Evolutionary conservation across 2,329 filamentous ascomycete genomes (phyloP), one percentile per base, ranked within the genome.

Genomic region (Graphilbum fragrans): DNA sequence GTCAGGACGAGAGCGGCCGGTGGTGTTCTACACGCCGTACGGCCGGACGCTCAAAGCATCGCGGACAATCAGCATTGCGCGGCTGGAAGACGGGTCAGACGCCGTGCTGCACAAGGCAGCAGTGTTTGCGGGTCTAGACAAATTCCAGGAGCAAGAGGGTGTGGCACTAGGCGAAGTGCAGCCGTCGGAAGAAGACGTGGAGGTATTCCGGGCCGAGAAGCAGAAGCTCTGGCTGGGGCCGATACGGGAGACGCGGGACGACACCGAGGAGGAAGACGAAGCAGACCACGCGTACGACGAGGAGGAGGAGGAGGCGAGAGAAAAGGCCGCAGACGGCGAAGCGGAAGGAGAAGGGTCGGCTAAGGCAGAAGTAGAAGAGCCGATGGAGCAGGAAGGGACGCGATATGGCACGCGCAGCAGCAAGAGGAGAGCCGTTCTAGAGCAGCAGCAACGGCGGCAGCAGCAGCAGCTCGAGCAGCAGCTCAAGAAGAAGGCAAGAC

Each of bases 41-140:
- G 69, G 69, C 17, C 62, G 62, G 41, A 65, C 67, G 21, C 55
- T 65, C 1, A 69, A 70, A 45, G 62, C 69, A 17, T 74, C 70
- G 9, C 63, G 70, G 18, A 55, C 59, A 3, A 55, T 58, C 14
- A 45, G 50, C 37, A 43, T 49, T 3, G 57, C 50, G 41, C 53
- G 55, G 9, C 55, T 59, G 5, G 48, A 49, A 33, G 45, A 46
- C 22, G 42, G 44, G 36, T 35, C 38, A 9, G 29, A 29, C 2
- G 38, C 37, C 6, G 38, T 42, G 7, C 31, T 35, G 20, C 25
- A 34, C 25, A 50, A 51, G 41, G 39, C 48, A 10, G 41, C 46
- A 10, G 18, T 60, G 5, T 38, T 45, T 8, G 33, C 42, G 8
- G 36, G 46, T n/a, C 19, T 60, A 17, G 39, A 38, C 10, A 20